Percentiles rank a stretch among this genome's conserved stretches.
phyloP scores from a whole-genome alignment of 768 basidiomycete species.

The Tricholoma saponaceum region DNA sequence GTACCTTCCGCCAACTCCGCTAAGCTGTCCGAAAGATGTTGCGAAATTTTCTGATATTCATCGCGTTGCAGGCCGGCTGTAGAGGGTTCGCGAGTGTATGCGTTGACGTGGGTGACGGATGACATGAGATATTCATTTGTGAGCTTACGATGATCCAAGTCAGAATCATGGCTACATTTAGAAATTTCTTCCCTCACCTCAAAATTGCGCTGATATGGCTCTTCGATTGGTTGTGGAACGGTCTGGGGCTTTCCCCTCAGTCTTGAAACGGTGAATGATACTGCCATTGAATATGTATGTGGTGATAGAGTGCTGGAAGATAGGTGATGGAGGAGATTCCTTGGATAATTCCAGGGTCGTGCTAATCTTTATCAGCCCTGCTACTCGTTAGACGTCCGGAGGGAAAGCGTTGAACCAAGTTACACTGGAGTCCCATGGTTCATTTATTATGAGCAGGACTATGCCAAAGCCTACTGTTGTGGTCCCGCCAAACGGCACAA shows the following conservation, averaged over 20 bases:
- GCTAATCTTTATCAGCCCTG: no score
- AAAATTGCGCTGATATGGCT: neutral
- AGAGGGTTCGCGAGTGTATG: neutral
- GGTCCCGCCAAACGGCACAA: no score
- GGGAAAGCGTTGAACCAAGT: no score
- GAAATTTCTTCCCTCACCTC: neutral
- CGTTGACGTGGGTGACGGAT: neutral
- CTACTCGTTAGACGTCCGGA: no score
- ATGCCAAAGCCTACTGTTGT: no score
- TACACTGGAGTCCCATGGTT: no score
- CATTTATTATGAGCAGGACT: no score
- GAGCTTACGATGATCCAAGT: neutral
- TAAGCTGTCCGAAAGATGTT: neutral
- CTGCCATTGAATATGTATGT: neutral
- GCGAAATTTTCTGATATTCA: neutral
- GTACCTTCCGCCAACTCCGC: neutral
- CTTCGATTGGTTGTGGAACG: neutral
- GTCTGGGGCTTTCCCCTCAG: neutral
- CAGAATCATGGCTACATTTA: neutral
- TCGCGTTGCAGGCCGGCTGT: neutral
- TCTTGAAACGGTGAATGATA: neutral
- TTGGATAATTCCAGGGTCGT: no score
- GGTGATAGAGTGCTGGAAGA: no score
- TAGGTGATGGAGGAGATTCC: no score
- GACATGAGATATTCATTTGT: neutral